phyloP scores from a whole-genome alignment of 2,329 filamentous ascomycete genomes.

The Stemphylium beticola region DNA sequence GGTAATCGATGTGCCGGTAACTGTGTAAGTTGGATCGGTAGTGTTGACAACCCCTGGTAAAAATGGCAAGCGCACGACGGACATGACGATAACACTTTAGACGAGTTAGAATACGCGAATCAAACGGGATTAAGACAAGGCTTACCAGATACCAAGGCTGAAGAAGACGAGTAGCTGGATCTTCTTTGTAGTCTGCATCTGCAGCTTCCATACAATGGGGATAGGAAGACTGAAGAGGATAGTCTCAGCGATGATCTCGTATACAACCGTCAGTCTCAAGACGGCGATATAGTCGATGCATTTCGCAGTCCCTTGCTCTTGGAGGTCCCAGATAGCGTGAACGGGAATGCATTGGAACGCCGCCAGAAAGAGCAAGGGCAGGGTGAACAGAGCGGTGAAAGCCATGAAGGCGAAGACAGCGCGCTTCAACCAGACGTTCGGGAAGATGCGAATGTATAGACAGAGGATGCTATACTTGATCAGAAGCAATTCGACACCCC shows the following conservation, averaged over 20 bases:
- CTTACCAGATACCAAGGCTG: slow-evolving; percentile 2
- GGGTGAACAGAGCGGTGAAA: slow-evolving; percentile 6
- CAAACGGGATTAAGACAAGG: not conserved
- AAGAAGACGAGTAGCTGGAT: slow-evolving; percentile 4
- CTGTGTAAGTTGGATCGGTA: slow-evolving; percentile 6
- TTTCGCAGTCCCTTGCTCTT: slow-evolving; percentile 2
- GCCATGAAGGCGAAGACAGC: slow-evolving; percentile 4
- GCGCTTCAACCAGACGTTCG: slow-evolving; percentile 7
- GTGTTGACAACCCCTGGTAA: slow-evolving; percentile 3
- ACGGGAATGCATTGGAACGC: slow-evolving; percentile 7
- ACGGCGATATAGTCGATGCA: slow-evolving; percentile 5
- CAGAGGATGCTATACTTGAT: slow-evolving; percentile 9
- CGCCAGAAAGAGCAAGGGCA: slow-evolving; percentile 1
- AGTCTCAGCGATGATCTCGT: slow-evolving; percentile 5
- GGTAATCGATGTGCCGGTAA: slow-evolving; percentile 3
- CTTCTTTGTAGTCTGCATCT: slow-evolving; percentile 7
- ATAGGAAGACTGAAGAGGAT: slow-evolving; percentile 7
- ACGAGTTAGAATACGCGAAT: not conserved
- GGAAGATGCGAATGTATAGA: slow-evolving; percentile 8
- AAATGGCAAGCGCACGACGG: slow-evolving; percentile 4
- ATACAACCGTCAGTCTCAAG: slow-evolving; percentile 2
- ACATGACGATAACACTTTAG: not conserved
- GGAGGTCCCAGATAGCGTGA: slow-evolving; percentile 1
- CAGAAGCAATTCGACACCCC: slow-evolving; percentile 5
- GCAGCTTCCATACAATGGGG: slow-evolving; percentile 6